A percentile compares a stretch with the other conserved stretches of the same genome.
phyloP scores from a whole-genome alignment of 2,329 filamentous ascomycete genomes.

The Paraconiothyrium sp. region DNA sequence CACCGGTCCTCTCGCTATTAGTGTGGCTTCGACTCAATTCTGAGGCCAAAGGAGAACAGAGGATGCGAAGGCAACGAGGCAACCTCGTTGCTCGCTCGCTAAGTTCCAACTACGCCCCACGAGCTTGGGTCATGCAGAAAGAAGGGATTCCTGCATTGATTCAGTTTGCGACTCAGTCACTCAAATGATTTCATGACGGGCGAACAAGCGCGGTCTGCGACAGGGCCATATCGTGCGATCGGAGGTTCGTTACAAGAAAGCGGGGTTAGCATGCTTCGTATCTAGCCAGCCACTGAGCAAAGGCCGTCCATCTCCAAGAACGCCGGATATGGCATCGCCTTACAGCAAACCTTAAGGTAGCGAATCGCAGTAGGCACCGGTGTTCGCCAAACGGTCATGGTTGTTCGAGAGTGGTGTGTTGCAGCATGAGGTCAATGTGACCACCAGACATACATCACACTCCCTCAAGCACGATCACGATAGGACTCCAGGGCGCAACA shows the following conservation, averaged over 20 bases:
- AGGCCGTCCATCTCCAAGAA: background rate
- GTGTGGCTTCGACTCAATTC: background rate
- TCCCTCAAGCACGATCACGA: slow-evolving; percentile 3
- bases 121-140: background rate
- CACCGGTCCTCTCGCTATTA: background rate
- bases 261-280: slow-evolving; percentile 4
- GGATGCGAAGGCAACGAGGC: too few species aligned
- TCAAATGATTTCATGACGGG: background rate
- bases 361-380: background rate
- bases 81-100: background rate
- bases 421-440: background rate
- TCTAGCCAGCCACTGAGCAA: background rate
- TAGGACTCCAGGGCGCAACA: slow-evolving; percentile 1
- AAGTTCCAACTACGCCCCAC: background rate
- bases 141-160: background rate
- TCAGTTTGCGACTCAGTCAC: background rate
- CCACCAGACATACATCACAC: background rate
- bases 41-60: slow-evolving; percentile 4
- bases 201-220: background rate
- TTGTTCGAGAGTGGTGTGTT: slow-evolving; percentile 6
- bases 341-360: background rate
- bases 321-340: background rate
- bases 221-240: background rate
- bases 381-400: background rate
- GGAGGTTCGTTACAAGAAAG: slow-evolving; percentile 1